Base-by-base conservation (phyloP, 1,284 basidiomycete species). In the Apiotrichum gracile region DNA sequence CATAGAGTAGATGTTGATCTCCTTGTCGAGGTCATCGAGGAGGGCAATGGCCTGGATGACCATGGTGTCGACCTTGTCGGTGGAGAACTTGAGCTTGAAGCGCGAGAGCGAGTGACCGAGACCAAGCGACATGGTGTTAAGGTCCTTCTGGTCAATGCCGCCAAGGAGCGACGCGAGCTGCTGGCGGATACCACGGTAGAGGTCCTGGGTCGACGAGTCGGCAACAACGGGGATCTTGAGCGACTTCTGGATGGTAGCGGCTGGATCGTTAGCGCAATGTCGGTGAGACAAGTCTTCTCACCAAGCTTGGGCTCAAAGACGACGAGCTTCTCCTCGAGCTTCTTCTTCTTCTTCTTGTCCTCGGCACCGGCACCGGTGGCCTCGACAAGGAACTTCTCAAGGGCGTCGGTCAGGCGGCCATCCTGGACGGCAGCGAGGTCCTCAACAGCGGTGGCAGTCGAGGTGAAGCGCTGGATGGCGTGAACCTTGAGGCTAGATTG, bases 21-120 rank as follows among this genome's bases (percentile, higher is more conserved):
- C 94, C 79, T 98, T 98, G 85, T 98, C 94, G 35, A 98, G 81
- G 73, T 98, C 94, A 69, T 98, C 94, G 53, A 98, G 82, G 24
- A 98, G 80, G n/a, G 92, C 94, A 69, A 98, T 97, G 16, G 94
- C 94, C 77, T 98, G 96, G 31, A 98, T 88, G 57, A 98, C 88
- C 96, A 98, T 98, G 22, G 92, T 97, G 75, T 98, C 94, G 46
- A 98, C 93, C 78, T 97, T 97, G 80, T 98, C 94, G 6, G 94
- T 93, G 19, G 92, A 97, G 78, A 98, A 98, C 78, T 98, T 97
- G 70, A 98, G 83, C 81, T 98, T 98, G 80, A 94, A 98, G 58
- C 93, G 85, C 57, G 91, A 94, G 70, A 98, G 78, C 57, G 91
- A 96, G 79, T 98, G 94, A 70, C 88, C 90, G 57, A 98, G 82